phyloP scores from a whole-genome alignment of 2,329 filamentous ascomycete genomes.

The Alternaria tenuissima region DNA sequence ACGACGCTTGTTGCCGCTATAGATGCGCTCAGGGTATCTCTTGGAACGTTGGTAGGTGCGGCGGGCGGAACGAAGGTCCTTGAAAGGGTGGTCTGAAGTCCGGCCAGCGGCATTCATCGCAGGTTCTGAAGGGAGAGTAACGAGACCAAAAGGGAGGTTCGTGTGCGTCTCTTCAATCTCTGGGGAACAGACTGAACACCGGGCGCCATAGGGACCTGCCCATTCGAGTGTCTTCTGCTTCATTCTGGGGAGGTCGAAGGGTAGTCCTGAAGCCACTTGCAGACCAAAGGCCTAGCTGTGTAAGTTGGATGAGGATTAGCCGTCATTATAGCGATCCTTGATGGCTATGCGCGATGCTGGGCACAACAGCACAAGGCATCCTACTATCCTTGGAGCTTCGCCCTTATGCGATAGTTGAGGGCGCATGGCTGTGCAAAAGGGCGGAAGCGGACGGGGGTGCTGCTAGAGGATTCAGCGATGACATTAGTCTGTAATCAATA shows the following conservation, averaged over 20 bases:
- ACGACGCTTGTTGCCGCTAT: conserved; percentile 1
- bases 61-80: conserved; percentile 1
- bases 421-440: conserved; percentile 10
- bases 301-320: not conserved
- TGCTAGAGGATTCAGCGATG: not conserved
- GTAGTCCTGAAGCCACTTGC: not conserved
- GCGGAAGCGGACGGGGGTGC: not conserved
- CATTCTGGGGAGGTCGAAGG: not conserved
- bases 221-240: not conserved
- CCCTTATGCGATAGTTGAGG: not conserved
- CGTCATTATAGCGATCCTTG: not conserved
- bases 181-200: not conserved
- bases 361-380: too few relatives aligned
- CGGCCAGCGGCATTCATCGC: conserved; percentile 11
- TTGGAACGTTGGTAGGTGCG: not conserved
- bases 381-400: not conserved
- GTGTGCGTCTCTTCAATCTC: not conserved
- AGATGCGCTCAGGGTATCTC: not conserved
- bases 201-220: not conserved
- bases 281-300: not conserved
- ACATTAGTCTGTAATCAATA: not conserved
- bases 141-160: not conserved
- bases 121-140: conserved; percentile 2
- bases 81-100: conserved; percentile 8
- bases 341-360: not conserved